Conservation (phyloP, 164 flowering plant genomes). For the Brasenia schreberi region DNA sequence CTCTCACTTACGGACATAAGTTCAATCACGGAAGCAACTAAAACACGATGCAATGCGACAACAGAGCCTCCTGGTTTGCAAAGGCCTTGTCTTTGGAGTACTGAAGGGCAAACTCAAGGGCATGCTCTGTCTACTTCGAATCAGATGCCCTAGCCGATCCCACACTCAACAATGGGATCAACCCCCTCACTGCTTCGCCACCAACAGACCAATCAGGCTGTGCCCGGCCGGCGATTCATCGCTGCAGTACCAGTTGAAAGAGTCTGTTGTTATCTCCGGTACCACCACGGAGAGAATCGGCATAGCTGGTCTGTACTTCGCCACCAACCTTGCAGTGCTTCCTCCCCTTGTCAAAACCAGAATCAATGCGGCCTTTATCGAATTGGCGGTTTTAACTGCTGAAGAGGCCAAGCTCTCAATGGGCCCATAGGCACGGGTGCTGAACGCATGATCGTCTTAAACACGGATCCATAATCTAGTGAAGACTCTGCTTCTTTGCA, state of each 20-base stretch:
- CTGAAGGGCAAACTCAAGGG: constrained; percentile 50
- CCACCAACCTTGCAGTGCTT: constrained; percentile 77
- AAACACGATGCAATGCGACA: constrained; percentile 69
- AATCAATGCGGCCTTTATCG: constrained; percentile 50
- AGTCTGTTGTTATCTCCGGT: constrained; percentile 69
- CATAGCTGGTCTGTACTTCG: constrained; percentile 75
- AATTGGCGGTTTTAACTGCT: constrained; percentile 69
- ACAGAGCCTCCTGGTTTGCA: constrained; percentile 74
- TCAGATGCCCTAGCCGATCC: constrained; percentile 72
- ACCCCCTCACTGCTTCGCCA: too few species aligned
- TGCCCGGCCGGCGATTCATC: constrained; percentile 90
- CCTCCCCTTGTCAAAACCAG: constrained; percentile 78
- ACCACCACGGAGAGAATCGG: constrained; percentile 79
- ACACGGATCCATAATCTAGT: constrained; percentile 57
- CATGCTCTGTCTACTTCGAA: constrained; percentile 66
- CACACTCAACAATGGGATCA: constrained; percentile 55
- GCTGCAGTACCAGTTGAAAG: constrained; percentile 70
- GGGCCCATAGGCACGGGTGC: constrained; percentile 94
- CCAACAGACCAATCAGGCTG: constrained; percentile 63
- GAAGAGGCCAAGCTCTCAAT: constrained; percentile 69
- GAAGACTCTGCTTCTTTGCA: constrained; percentile 82
- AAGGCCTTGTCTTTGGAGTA: constrained; percentile 41
- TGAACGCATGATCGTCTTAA: constrained; percentile 44
- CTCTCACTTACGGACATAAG: constrained; percentile 43
- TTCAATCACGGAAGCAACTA: constrained; percentile 69